phyloP scores from a whole-genome alignment of 2,329 filamentous ascomycete species.

The Xylaria hypoxylon region DNA sequence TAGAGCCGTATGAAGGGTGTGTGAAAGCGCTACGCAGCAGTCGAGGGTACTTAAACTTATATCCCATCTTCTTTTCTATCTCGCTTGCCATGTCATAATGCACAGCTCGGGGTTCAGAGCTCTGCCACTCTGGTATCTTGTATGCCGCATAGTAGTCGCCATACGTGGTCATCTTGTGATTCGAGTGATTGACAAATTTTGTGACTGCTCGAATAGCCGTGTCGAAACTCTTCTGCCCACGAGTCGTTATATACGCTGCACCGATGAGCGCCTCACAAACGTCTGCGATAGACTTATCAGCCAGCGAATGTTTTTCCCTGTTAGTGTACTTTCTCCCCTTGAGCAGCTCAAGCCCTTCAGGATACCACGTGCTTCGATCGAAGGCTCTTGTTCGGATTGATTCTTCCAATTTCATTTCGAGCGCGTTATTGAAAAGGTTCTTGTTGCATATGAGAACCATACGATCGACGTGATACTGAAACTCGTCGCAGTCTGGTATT shows the following conservation, averaged over 20 bases:
- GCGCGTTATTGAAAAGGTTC: slow-evolving; percentile 84
- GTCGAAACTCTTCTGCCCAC: slow-evolving; percentile 61
- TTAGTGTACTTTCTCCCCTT: slow-evolving; percentile 74
- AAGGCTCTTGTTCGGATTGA: slow-evolving; percentile 88
- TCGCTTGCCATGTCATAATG: slow-evolving; percentile 76
- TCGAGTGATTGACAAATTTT: slow-evolving; percentile 73
- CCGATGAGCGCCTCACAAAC: slow-evolving; percentile 96
- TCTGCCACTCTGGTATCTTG: slow-evolving; percentile 77
- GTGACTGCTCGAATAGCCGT: slow-evolving; percentile 73
- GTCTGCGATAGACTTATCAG: slow-evolving; percentile 92
- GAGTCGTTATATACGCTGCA: slow-evolving; percentile 73
- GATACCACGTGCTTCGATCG: slow-evolving; percentile 88
- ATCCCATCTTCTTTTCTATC: slow-evolving; percentile 68
- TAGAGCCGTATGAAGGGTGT: slow-evolving; percentile 82
- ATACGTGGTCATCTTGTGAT: slow-evolving; percentile 77
- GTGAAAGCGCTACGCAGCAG: slow-evolving; percentile 87
- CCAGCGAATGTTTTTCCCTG: slow-evolving; percentile 72
- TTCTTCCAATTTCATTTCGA: slow-evolving; percentile 72
- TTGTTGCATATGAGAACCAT: slow-evolving; percentile 94
- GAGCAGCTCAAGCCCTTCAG: slow-evolving; percentile 77
- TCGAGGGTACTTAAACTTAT: slow-evolving; percentile 78
- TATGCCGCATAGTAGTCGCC: slow-evolving; percentile 79
- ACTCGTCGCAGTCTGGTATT: slow-evolving; percentile 83
- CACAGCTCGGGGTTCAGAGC: slow-evolving; percentile 67
- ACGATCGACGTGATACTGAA: slow-evolving; percentile 86